These are phyloP conservation scores for Malus orientalis DNA, from an alignment of 306 rosid species.

Conservation along the genomic window DNA sequence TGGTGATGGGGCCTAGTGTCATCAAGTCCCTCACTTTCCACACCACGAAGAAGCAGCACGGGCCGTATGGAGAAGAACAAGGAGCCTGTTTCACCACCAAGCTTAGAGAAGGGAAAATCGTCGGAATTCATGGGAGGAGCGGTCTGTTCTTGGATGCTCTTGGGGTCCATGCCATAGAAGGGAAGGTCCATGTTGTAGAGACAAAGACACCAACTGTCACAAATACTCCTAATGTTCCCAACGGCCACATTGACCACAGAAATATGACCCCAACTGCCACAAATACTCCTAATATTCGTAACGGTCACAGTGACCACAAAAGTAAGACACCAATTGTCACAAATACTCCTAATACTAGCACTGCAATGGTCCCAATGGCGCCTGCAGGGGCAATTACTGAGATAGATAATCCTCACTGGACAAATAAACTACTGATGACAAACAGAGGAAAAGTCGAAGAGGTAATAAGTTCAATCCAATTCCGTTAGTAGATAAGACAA, in stretches of 20 bases:
- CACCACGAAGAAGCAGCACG: conserved; percentile 52
- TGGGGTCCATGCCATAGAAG: conserved; percentile 73
- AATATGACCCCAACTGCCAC: background rate
- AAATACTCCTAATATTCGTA: background rate
- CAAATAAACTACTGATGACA: conserved; percentile 34
- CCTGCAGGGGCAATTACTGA: conserved; percentile 26
- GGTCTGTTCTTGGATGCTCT: conserved; percentile 83
- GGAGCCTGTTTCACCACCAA: conserved; percentile 61
- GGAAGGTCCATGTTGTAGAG: conserved; percentile 27
- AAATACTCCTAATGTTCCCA: background rate
- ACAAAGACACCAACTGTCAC: background rate
- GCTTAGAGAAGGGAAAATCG: conserved; percentile 65
- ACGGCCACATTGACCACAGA: no score
- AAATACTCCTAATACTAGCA: background rate
- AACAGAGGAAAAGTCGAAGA: conserved; percentile 49
- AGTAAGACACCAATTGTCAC: background rate
- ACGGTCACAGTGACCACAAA: no score
- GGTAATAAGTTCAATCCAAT: conserved; percentile 24
- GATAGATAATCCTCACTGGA: conserved; percentile 36
- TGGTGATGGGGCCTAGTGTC: conserved; percentile 68
- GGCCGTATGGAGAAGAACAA: conserved; percentile 81
- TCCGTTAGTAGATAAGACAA: background rate
- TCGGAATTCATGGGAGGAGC: conserved; percentile 77
- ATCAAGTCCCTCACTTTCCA: conserved; percentile 75
- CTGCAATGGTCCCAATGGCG: conserved; percentile 20